phyloP scores from a whole-genome alignment of 2,329 filamentous ascomycete genomes.

The Hymenoscyphus occultus region DNA sequence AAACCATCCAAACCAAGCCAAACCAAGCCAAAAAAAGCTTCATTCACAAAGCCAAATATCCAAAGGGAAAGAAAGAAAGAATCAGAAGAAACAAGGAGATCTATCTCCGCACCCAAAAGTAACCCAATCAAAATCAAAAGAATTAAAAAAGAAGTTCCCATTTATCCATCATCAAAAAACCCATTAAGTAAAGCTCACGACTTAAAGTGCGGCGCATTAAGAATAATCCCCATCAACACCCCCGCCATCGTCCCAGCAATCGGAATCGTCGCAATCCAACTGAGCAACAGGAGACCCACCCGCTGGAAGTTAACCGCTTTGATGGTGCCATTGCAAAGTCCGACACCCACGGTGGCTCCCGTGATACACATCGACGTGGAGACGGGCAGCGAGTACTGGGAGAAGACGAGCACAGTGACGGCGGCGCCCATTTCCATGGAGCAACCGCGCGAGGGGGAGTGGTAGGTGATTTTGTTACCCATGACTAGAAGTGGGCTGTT shows the following conservation, averaged over 20 bases:
- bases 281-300: conserved; percentile 63
- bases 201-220: conserved; percentile 51
- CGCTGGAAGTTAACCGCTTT: conserved; percentile 76
- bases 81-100: no score
- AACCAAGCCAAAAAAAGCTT: no score
- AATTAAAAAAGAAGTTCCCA: no score
- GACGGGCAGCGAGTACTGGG: conserved; percentile 71
- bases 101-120: no score
- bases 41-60: no score
- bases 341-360: conserved; percentile 73
- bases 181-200: no score
- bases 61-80: no score
- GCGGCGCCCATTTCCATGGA: conserved; percentile 81
- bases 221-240: conserved; percentile 44
- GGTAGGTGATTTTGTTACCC: conserved; percentile 78
- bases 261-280: conserved; percentile 64
- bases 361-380: conserved; percentile 80
- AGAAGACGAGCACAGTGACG: conserved; percentile 73
- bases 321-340: conserved; percentile 69
- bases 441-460: conserved; percentile 55
- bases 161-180: no score
- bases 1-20: no score
- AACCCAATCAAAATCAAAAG: no score
- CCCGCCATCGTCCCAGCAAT: conserved; percentile 35
- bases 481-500: conserved; percentile 54